Percentiles rank a stretch among this genome's conserved stretches.
Conservation (phyloP, 305 asterid genomes). For the Fraxinus nigra region DNA sequence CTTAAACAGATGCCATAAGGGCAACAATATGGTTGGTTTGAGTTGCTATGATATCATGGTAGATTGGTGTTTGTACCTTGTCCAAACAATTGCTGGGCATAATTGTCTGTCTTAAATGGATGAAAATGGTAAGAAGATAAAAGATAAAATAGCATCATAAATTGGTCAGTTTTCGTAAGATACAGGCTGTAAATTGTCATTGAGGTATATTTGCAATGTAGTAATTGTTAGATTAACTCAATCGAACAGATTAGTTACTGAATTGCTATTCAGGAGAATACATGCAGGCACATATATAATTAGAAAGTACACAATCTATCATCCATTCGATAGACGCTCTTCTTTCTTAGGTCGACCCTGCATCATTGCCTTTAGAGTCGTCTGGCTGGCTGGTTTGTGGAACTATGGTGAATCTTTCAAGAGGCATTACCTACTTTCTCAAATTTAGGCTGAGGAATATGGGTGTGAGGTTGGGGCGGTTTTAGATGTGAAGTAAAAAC, state of each 20-base stretch:
- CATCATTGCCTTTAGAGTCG: background rate
- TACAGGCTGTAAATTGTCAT: background rate
- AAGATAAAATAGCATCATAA: background rate
- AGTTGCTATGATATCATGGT: background rate
- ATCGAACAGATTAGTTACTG: background rate
- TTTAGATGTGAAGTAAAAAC: background rate
- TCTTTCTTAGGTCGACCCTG: background rate
- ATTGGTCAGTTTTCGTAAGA: background rate
- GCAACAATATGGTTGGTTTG: background rate
- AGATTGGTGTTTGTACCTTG: background rate
- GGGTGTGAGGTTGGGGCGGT: background rate
- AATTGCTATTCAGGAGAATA: background rate
- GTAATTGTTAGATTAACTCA: background rate
- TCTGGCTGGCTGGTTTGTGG: background rate
- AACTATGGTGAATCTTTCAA: background rate
- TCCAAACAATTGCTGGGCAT: background rate
- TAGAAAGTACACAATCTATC: background rate
- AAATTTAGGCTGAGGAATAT: background rate
- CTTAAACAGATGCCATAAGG: background rate
- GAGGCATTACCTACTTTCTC: background rate
- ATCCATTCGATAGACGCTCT: background rate
- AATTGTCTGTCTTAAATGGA: background rate
- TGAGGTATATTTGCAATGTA: background rate
- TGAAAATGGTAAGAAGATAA: background rate
- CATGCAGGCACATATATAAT: background rate